Percentiles rank a stretch among this genome's conserved stretches.
Evolutionary conservation across 371 early-diverging fungal genomes (phyloP).

Genomic region (Apophysomyces ossiformis): DNA sequence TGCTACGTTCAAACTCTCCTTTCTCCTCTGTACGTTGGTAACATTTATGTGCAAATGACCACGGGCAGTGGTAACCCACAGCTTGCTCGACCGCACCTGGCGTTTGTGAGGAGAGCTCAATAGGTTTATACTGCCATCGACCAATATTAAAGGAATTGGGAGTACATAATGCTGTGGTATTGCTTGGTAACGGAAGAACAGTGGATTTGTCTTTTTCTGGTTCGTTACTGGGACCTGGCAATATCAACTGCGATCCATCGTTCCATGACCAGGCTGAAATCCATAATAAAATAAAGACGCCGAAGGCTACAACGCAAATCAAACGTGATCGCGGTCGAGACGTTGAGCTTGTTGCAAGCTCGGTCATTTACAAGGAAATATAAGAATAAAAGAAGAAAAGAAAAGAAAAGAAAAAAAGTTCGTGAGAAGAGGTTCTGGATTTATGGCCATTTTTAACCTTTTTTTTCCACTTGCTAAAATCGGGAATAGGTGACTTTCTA

Average conservation of each 20-base stretch:
- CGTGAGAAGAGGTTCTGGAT: neutral
- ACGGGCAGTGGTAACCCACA: slow-evolving; percentile 37
- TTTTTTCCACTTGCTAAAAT: neutral
- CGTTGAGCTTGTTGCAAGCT: neutral
- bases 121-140: slow-evolving; percentile 31
- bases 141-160: slow-evolving; percentile 34
- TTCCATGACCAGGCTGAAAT: slow-evolving; percentile 21
- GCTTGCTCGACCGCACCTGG: slow-evolving; percentile 28
- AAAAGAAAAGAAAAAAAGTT: neutral
- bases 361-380: neutral
- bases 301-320: slow-evolving; percentile 13
- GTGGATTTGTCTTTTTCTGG: neutral
- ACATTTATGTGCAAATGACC: slow-evolving; percentile 40
- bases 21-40: slow-evolving; percentile 28
- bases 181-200: slow-evolving; percentile 9
- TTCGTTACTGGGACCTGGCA: slow-evolving; percentile 1
- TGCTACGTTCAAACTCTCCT: slow-evolving; percentile 35
- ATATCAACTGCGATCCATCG: slow-evolving; percentile 9
- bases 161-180: slow-evolving; percentile 24
- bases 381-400: neutral
- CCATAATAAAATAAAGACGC: slow-evolving; percentile 18
- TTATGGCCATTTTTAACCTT: neutral
- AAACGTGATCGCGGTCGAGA: neutral
- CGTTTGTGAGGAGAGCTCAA: slow-evolving; percentile 20
- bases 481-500: neutral